Base-by-base conservation (phyloP, 2,329 filamentous ascomycete species). In the Didymella pinodella region DNA sequence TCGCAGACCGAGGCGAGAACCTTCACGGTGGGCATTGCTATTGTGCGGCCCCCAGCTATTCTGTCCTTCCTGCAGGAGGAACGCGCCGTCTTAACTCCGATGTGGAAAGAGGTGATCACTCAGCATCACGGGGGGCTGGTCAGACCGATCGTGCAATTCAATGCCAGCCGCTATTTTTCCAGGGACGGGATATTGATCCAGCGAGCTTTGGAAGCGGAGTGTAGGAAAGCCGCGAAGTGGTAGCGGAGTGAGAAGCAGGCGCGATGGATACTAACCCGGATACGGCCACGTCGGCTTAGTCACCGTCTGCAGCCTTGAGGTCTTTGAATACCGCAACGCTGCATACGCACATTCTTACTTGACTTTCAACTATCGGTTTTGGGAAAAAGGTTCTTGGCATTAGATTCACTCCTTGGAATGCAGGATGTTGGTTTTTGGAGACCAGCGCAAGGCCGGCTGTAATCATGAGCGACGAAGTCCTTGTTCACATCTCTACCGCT, bases 401-500 rank as follows among this genome's bases (percentile, higher is more conserved):
- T 14, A 11, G 45, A 2, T 12, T 4, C n/a, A 5, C 16, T n/a
- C 1, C 34, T 32, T 28, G 14, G 18, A 38, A 41, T 31, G 50
- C 50, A 51, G 41, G 20, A 66, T 49, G 34, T 65, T 63, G 62
- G 46, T 46, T 16, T 22, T 61, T 26, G 54, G 57, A 53, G 16
- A 43, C 1, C 48, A 32, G 38, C 59, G 49, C 38, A 45, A 53
- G 34, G 18, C 52, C 18, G 43, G 31, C 36, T 48, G 52, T 57
- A 56, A 60, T 47, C 40, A 75, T 74, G 73, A 64, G 62, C 54
- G 74, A 79, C 67, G 76, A 81, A 58, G 72, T 83, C 28, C 72
- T 81, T 31, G 77, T 80, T 32, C 81, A 83, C 65, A 77, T 81
- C 40, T 79, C 80, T 57, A 77, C 81, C 7, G 71, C 80, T 8